Evolutionary conservation across 2,329 filamentous ascomycete species (phyloP).

Genomic region (Claviceps pusilla): DNA sequence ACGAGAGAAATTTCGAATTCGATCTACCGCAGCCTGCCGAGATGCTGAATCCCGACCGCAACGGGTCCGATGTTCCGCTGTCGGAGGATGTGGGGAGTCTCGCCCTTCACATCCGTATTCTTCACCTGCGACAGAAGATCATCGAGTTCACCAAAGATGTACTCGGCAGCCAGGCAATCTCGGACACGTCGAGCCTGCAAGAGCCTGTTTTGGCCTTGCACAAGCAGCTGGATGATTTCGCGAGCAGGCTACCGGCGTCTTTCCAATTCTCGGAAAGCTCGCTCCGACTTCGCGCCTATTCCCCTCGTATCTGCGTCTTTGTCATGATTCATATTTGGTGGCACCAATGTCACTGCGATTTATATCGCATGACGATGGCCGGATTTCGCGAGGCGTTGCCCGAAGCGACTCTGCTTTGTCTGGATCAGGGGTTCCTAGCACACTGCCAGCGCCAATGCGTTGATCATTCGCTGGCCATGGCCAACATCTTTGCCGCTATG

Average conservation of each 20-base stretch:
- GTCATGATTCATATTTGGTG: slow-evolving; percentile 47
- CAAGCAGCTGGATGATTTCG: slow-evolving; percentile 37
- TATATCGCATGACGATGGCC: slow-evolving; percentile 37
- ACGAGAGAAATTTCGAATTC: slow-evolving; percentile 36
- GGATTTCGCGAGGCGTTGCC: slow-evolving; percentile 38
- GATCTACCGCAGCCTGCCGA: slow-evolving; percentile 41
- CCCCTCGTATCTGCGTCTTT: slow-evolving; percentile 40
- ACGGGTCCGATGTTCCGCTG: slow-evolving; percentile 23
- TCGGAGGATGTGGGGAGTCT: slow-evolving; percentile 40
- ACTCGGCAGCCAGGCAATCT: slow-evolving; percentile 22
- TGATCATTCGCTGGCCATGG: slow-evolving; percentile 39
- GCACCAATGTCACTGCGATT: slow-evolving; percentile 42
- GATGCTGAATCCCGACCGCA: slow-evolving; percentile 30
- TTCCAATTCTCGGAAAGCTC: slow-evolving; percentile 45
- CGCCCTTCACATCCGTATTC: slow-evolving; percentile 40
- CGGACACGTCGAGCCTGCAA: slow-evolving; percentile 26
- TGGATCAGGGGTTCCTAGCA: slow-evolving; percentile 33
- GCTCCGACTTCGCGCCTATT: slow-evolving; percentile 39
- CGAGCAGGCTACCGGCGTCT: slow-evolving; percentile 35
- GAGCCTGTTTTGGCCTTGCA: slow-evolving; percentile 30
- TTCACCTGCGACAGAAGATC: slow-evolving; percentile 39
- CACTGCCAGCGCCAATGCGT: slow-evolving; percentile 36
- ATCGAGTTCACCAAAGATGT: slow-evolving; percentile 36
- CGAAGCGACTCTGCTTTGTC: slow-evolving; percentile 25
- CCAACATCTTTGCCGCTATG: slow-evolving; percentile 38